These are phyloP conservation scores for Candida odintsovae DNA, from an alignment of 805 yeast genomes.

Conservation along the genomic window DNA sequence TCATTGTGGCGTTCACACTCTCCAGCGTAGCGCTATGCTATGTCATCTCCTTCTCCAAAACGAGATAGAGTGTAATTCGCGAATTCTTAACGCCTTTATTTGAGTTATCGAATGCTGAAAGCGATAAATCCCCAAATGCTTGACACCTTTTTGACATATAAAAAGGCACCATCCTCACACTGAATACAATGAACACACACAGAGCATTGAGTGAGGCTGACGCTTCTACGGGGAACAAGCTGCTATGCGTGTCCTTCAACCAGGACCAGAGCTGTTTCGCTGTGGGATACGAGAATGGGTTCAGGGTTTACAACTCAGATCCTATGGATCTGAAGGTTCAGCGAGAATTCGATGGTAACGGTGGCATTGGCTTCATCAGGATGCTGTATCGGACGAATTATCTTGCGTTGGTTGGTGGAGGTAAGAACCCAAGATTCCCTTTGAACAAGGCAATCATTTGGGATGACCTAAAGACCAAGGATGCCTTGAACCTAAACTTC, in stretches of 20 bases:
- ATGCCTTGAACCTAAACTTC: constrained; percentile 70
- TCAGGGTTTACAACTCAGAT: constrained; percentile 78
- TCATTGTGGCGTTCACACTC: too few relatives aligned
- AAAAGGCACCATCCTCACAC: neutral
- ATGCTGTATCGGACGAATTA: constrained; percentile 92
- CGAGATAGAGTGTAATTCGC: too few relatives aligned
- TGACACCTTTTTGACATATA: neutral
- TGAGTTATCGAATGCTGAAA: too few relatives aligned
- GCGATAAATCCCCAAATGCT: neutral
- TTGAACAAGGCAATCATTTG: constrained; percentile 78
- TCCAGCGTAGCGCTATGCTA: too few relatives aligned
- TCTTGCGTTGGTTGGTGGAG: constrained; percentile 87
- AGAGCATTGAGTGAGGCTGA: neutral
- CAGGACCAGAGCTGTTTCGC: constrained; percentile 92
- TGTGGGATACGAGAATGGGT: constrained; percentile 73
- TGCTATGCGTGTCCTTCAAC: constrained; percentile 45
- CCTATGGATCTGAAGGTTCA: constrained; percentile 76
- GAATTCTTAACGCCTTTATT: neutral
- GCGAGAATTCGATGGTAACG: constrained; percentile 38
- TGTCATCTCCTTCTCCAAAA: too few relatives aligned
- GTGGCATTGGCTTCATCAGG: constrained; percentile 68
- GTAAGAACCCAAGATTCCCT: constrained; percentile 71
- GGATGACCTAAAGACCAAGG: constrained; percentile 82
- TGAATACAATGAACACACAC: neutral
- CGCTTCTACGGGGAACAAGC: neutral